Evolutionary conservation across 768 basidiomycete genomes (phyloP).

Genomic region (Leccinum arenicola): DNA sequence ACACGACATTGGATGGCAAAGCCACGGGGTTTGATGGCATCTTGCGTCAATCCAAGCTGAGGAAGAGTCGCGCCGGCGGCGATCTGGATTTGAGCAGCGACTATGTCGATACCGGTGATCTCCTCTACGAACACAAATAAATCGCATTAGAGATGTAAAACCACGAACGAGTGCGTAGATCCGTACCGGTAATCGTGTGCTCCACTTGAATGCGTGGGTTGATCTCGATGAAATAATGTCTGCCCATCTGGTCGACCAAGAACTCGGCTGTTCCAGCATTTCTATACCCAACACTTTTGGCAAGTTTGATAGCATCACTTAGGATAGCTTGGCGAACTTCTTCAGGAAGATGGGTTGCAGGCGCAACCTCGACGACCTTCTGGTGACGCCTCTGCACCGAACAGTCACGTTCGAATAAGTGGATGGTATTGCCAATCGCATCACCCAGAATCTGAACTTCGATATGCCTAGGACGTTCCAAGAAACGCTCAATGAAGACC

Average conservation of each 20-base stretch:
- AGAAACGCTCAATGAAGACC: slow-evolving; percentile 97
- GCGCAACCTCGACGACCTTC: slow-evolving; percentile 98
- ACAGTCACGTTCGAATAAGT: slow-evolving; percentile 98
- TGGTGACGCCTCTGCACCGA: slow-evolving; percentile 98
- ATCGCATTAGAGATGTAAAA: not conserved
- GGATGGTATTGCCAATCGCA: slow-evolving; percentile 88
- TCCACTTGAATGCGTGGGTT: slow-evolving; percentile 99
- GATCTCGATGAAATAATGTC: slow-evolving; percentile 99
- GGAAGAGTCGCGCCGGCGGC: slow-evolving; percentile 97
- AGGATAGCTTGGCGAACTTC: slow-evolving; percentile 87
- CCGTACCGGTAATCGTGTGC: slow-evolving; percentile 93
- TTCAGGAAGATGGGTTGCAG: slow-evolving; percentile 91
- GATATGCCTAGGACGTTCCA: slow-evolving; percentile 96
- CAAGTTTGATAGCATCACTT: slow-evolving; percentile 89
- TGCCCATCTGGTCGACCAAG: slow-evolving; percentile 92
- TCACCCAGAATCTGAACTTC: slow-evolving; percentile 97
- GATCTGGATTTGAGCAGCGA: slow-evolving; percentile 99
- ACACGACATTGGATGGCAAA: slow-evolving; percentile 98
- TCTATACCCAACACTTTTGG: slow-evolving; percentile 89
- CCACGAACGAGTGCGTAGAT: not conserved
- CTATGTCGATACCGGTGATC: slow-evolving; percentile 98
- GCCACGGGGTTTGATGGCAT: slow-evolving; percentile 92
- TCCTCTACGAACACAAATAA: slow-evolving; percentile 66
- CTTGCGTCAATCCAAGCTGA: slow-evolving; percentile 93
- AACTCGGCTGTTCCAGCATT: slow-evolving; percentile 99